Base-by-base conservation (phyloP, 2,329 filamentous ascomycete species). In the Akanthomyces uredinophilus region DNA sequence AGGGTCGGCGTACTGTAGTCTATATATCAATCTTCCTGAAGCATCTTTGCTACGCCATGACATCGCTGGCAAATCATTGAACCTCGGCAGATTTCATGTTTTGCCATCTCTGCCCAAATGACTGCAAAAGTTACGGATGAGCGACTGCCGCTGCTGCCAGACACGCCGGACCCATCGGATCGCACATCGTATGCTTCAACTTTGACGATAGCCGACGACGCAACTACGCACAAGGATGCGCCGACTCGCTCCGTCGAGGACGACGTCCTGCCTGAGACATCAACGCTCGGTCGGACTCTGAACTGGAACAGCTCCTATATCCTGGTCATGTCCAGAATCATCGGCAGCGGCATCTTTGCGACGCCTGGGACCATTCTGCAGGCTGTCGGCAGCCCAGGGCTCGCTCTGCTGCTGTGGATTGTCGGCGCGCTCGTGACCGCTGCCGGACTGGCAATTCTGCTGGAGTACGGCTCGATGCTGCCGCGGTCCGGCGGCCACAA, bases 401-500 rank as follows among this genome's bases (percentile, higher is more conserved):
- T 90, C 2, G 81, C 86, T 0, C 72, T 91, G 1, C 65, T 81
- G 1, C 72, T 91, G 3, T 91, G 88, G 88, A 61, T 87, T 0
- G 71, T 84, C 0, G 88, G 87, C 1, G 84, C 86, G 0, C 66
- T 85, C 1, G 76, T 90, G 8, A 83, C 86, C 0, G 85, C 81
- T 8, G 87, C 83, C 57, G 85, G 85, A 0, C 75, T 90, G 3
- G 80, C 81, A 3, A 79, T 90, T 0, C 81, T 81, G 7, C 78
- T 91, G 55, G 88, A 91, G 68, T 88, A 85, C 67, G 88, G 88
- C 0, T 87, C 82, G 67, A 89, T 90, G 87, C 75, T 91, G 16
- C 88, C 88, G 18, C 79, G 87, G 0, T 88, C 84, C 0, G 88
- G 88, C 7, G 88, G 87, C 27, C 78, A 83, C 29, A 91, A 90